Evolutionary conservation across 306 rosid genomes (phyloP).

Genomic region (Citrullus amarus): DNA sequence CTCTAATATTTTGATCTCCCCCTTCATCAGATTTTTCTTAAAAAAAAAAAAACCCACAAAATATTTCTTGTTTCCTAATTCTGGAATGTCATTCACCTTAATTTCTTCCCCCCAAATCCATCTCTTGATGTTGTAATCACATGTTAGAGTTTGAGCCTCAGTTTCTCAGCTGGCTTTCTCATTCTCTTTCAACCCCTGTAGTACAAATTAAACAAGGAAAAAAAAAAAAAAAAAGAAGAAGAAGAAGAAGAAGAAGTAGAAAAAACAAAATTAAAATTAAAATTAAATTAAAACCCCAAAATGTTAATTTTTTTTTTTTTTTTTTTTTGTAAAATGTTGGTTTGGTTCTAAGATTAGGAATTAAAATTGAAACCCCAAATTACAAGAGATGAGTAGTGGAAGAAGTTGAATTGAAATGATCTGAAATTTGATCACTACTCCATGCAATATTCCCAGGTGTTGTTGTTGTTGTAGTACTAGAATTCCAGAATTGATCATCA

Average conservation of each 20-base stretch:
- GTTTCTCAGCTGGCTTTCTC: not conserved
- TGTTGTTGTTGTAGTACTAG: not conserved
- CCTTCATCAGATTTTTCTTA: not conserved
- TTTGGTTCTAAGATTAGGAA: not conserved
- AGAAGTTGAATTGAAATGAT: conserved; percentile 35
- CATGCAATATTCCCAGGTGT: conserved; percentile 30
- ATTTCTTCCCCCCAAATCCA: not conserved
- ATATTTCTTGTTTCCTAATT: not conserved
- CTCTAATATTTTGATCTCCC: not conserved
- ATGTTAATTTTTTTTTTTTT: not conserved
- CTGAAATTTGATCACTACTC: conserved; percentile 35
- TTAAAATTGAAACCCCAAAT: conserved; percentile 1
- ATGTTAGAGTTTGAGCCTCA: not conserved
- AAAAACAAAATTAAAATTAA: too few relatives aligned
- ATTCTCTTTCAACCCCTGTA: conserved; percentile 4
- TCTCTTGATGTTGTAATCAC: not conserved
- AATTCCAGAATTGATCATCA: conserved; percentile 30
- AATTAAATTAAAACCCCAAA: not conserved
- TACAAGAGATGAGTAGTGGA: conserved; percentile 42
- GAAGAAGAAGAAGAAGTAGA: not conserved
- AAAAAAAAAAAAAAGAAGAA: not conserved
- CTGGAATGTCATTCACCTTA: not conserved
- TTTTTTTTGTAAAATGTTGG: not conserved
- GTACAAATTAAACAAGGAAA: not conserved
- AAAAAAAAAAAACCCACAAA: not conserved